Evolutionary conservation across 73 alveolate species (phyloP).

Genomic region (Paramecium octaurelia): DNA sequence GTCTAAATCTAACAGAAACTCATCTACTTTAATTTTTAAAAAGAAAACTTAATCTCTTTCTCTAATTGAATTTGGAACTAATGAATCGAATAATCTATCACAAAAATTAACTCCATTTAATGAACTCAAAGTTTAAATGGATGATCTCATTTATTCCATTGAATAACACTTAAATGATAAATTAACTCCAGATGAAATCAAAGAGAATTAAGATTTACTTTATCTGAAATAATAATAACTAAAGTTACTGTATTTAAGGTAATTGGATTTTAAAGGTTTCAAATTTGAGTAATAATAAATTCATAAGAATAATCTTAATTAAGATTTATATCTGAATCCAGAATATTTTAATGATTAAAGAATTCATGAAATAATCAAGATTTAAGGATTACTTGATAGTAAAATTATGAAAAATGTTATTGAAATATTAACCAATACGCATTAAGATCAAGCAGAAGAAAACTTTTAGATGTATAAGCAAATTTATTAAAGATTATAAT

Average conservation of each 20-base stretch:
- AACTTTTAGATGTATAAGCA: not conserved
- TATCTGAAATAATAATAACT: not conserved
- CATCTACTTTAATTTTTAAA: not conserved
- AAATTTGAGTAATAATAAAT: not conserved
- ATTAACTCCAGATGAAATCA: not conserved
- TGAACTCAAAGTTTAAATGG: not conserved
- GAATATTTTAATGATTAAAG: not conserved
- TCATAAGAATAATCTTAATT: not conserved
- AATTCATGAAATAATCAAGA: not conserved
- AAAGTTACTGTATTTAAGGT: not conserved
- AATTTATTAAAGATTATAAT: not conserved
- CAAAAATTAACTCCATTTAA: not conserved
- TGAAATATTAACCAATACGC: not conserved
- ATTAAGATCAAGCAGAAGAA: not conserved
- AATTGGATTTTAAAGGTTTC: not conserved
- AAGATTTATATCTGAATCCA: not conserved
- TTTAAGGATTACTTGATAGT: not conserved
- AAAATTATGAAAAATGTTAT: not conserved
- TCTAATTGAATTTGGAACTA: not conserved
- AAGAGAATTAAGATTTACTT: not conserved
- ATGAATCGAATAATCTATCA: not conserved
- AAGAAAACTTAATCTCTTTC: not conserved
- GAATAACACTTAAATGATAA: not conserved
- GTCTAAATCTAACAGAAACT: not conserved
- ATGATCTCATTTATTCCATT: not conserved